These are phyloP conservation scores for Microstegium vimineum DNA, from an alignment of 176 grass and related monocot genomes.

Conservation along the genomic window DNA sequence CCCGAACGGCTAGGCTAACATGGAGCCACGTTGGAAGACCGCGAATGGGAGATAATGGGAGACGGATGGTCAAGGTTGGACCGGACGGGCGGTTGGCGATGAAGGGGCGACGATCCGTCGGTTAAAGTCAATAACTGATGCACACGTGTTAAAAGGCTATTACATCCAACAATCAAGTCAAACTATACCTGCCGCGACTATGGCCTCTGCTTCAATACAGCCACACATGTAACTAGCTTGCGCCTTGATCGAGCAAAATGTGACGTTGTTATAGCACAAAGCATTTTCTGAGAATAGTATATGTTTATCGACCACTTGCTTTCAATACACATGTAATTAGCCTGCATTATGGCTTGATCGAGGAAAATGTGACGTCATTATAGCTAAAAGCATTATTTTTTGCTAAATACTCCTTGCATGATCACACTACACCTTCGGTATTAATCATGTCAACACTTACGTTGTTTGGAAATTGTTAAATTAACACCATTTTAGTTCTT, in stretches of 20 bases:
- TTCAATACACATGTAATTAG: not conserved
- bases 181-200: not conserved
- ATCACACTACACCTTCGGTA: not conserved
- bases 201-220: not conserved
- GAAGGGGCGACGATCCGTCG: not conserved
- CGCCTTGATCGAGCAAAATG: not conserved
- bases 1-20: no score
- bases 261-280: not conserved
- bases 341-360: no score
- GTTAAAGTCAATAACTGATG: not conserved
- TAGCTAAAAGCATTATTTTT: not conserved
- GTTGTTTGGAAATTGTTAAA: not conserved
- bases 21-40: not conserved
- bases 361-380: not conserved
- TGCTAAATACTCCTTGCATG: not conserved
- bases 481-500: no score
- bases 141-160: not conserved
- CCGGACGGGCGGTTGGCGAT: not conserved
- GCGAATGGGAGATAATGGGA: not conserved
- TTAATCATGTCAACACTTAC: not conserved
- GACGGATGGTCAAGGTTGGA: not conserved
- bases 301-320: not conserved
- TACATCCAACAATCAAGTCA: slow-evolving; percentile 4
- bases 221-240: not conserved
- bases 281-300: not conserved